A percentile compares a stretch with the other conserved stretches of the same genome.
Evolutionary conservation across 1,284 basidiomycete genomes (phyloP).

Genomic region (Ceratobasidium sp.): DNA sequence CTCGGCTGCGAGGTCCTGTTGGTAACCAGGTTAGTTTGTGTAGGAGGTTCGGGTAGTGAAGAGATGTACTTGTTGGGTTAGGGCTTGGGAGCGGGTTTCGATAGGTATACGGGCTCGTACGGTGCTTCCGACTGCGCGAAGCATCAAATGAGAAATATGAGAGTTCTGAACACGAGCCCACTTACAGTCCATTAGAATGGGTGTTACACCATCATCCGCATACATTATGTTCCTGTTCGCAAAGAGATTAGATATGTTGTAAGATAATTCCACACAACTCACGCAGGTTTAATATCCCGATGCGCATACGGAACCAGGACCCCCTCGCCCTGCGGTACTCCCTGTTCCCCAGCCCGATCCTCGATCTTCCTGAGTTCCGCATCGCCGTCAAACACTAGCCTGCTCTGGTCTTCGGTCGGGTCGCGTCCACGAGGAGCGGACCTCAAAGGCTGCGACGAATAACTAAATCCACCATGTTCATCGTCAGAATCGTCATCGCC

Average conservation of each 20-base stretch:
- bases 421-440: slow-evolving; percentile 41
- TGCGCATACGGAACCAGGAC: slow-evolving; percentile 92
- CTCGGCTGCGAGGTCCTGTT: slow-evolving; percentile 90
- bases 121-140: slow-evolving; percentile 76
- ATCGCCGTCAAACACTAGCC: slow-evolving; percentile 82
- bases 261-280: slow-evolving; percentile 53
- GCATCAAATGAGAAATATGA: neutral
- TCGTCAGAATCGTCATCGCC: slow-evolving; percentile 43
- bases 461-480: slow-evolving; percentile 63
- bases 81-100: slow-evolving; percentile 85
- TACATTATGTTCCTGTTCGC: slow-evolving; percentile 91
- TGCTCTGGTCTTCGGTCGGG: slow-evolving; percentile 37
- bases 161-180: neutral
- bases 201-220: slow-evolving; percentile 84
- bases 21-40: neutral
- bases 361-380: slow-evolving; percentile 54
- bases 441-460: slow-evolving; percentile 66
- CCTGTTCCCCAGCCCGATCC: slow-evolving; percentile 53
- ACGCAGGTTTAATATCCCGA: slow-evolving; percentile 97
- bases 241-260: neutral
- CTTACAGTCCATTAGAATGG: slow-evolving; percentile 92
- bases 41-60: neutral
- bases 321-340: slow-evolving; percentile 59
- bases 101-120: slow-evolving; percentile 84
- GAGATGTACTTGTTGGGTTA: slow-evolving; percentile 80